Evolutionary conservation across 2,329 filamentous ascomycete genomes (phyloP), one percentile per base, ranked within the genome.

Genomic region (Grosmannia clavigera): DNA sequence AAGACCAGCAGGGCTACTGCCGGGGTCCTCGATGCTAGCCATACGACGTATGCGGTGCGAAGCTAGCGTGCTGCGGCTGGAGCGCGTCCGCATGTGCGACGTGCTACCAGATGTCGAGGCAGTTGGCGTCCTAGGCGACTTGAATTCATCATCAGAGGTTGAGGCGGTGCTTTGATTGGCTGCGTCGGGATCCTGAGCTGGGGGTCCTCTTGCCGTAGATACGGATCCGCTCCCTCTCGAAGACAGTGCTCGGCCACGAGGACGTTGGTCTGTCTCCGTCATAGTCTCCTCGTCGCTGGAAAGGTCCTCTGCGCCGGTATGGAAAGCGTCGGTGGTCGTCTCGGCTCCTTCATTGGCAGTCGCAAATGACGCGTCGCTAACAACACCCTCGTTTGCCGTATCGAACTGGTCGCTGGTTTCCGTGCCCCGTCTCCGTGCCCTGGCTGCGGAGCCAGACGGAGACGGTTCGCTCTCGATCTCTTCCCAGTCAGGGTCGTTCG

Each of bases 311-410:
- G 85, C 83, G n/a, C 89, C 91, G 4, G 92, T 96, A 70, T 95
- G 88, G 82, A 97, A 97, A 64, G 90, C 90, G 66, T 97, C 92
- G 12, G 91, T 95, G 73, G 95, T 95, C 73, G 95, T 92, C 0
- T 90, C 96, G 14, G 78, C 82, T 33, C 84, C 84, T 72, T 96
- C 92, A 67, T 95, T 89, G 29, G 82, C 83, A 1, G 82, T 85
- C 68, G 84, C 82, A 63, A 85, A 85, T 10, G 80, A 81, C 25
- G 80, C 82, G 63, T 86, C 83, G 65, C 79, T 83, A 3, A 61
- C 10, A 22, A 59, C 60, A 1, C 81, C 83, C 68, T 96, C 91
- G 62, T 90, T 90, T 46, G 89, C 88, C 6, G 88, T 92, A 61
- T 94, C 88, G 66, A 92, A 92, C 1, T 83, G 78, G 64, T 92